These are phyloP conservation scores for Wickerhamia fluorescens DNA, from an alignment of 805 yeast species.

Conservation along the genomic window DNA sequence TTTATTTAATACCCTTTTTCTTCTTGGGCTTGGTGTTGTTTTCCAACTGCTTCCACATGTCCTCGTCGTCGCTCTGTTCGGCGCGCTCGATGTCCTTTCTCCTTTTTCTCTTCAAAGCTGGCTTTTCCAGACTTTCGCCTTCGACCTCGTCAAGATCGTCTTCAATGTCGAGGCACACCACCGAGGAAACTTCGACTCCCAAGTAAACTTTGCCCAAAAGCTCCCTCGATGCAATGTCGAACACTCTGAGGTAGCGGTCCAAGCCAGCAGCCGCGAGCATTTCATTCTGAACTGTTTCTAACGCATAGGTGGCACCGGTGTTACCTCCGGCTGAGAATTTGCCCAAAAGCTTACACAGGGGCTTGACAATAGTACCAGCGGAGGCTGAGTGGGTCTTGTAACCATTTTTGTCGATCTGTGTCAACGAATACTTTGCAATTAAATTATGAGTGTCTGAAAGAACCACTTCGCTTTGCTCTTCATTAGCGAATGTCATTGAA, in stretches of 20 bases:
- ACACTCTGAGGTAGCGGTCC: constrained; percentile 80
- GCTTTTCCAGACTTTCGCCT: constrained; percentile 7
- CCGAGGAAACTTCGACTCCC: constrained; percentile 61
- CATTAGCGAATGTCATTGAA: constrained; percentile 30
- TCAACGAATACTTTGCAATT: constrained; percentile 46
- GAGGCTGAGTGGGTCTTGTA: constrained; percentile 33
- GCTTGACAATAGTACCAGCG: constrained; percentile 39
- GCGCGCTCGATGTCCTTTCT: constrained; percentile 18
- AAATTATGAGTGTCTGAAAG: constrained; percentile 66
- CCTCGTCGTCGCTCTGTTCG: constrained; percentile 27
- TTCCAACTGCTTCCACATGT: constrained; percentile 34
- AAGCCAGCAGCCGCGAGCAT: constrained; percentile 73
- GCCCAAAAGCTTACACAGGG: constrained; percentile 51
- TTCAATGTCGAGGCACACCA: constrained; percentile 44
- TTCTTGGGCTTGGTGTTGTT: constrained; percentile 21
- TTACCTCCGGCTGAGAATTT: constrained; percentile 46
- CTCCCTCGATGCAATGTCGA: constrained; percentile 52
- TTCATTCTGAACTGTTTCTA: constrained; percentile 32
- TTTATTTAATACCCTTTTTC: constrained; percentile 20
- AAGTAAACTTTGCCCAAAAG: constrained; percentile 64
- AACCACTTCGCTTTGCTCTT: constrained; percentile 39
- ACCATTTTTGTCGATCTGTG: constrained; percentile 28
- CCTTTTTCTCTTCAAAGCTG: constrained; percentile 12
- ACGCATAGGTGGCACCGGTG: constrained; percentile 73
- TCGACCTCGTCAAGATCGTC: constrained; percentile 27